These are phyloP conservation scores for Dictyophora rubrovolvata DNA, from an alignment of 768 basidiomycete genomes.

Conservation along the genomic window DNA sequence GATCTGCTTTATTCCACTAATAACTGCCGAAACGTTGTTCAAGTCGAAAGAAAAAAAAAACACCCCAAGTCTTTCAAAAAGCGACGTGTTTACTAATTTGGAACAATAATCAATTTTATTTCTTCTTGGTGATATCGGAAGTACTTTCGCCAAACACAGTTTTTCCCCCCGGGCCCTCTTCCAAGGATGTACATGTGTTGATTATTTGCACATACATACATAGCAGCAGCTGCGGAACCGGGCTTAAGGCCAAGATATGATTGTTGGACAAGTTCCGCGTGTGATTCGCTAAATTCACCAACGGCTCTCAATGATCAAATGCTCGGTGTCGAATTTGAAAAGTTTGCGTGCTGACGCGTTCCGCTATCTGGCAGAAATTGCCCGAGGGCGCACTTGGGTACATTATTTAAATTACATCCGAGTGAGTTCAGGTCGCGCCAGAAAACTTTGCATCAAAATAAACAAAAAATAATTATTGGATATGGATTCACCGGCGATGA, in stretches of 20 bases:
- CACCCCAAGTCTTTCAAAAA: neutral
- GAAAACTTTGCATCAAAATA: too few relatives aligned
- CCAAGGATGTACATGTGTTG: neutral
- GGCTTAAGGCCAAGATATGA: too few relatives aligned
- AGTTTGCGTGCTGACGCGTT: neutral
- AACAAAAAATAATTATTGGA: too few relatives aligned
- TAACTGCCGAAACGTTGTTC: too few relatives aligned
- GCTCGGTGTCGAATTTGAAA: neutral
- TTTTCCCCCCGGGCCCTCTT: neutral
- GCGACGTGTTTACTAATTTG: neutral
- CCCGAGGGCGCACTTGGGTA: neutral
- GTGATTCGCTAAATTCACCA: neutral
- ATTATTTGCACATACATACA: too few relatives aligned
- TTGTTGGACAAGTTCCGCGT: too few relatives aligned
- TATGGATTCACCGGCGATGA: too few relatives aligned
- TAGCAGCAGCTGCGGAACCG: too few relatives aligned
- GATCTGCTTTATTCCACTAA: too few relatives aligned
- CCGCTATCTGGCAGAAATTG: neutral
- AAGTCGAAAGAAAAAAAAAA: too few relatives aligned
- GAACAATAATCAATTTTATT: neutral
- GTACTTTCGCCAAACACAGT: neutral
- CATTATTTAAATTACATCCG: neutral
- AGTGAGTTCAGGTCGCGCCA: too few relatives aligned
- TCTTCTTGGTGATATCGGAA: neutral
- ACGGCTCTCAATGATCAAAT: neutral